These are phyloP conservation scores for Blastomyces silverae DNA, from an alignment of 2,329 filamentous ascomycete species.

Conservation along the genomic window DNA sequence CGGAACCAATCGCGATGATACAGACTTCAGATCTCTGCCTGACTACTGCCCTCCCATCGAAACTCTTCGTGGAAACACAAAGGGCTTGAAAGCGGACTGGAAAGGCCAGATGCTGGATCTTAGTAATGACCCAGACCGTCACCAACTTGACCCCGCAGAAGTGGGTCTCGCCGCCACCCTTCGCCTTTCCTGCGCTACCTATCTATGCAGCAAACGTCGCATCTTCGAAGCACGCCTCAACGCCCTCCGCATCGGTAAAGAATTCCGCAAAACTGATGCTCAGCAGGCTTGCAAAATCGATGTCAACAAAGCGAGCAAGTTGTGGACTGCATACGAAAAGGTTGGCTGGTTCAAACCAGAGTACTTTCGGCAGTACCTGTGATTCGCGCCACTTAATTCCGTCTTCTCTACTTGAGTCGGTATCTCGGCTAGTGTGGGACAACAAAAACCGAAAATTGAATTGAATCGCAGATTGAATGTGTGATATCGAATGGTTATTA, in stretches of 20 bases:
- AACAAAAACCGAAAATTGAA: not conserved
- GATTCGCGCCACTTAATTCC: conserved; percentile 15
- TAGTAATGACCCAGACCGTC: conserved; percentile 60
- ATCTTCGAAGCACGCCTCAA: conserved; percentile 75
- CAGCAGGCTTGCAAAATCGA: conserved; percentile 98
- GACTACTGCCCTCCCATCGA: conserved; percentile 65
- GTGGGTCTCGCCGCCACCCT: conserved; percentile 67
- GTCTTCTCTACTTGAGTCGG: not conserved
- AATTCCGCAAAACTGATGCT: conserved; percentile 90
- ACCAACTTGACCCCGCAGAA: conserved; percentile 72
- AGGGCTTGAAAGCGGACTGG: conserved; percentile 78
- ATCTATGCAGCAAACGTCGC: conserved; percentile 85
- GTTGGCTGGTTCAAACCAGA: conserved; percentile 69
- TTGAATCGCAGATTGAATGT: not conserved
- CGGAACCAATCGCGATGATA: conserved; percentile 68
- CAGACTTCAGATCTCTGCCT: conserved; percentile 64
- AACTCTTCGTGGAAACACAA: conserved; percentile 59
- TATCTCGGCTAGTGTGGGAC: not conserved
- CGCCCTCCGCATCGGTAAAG: conserved; percentile 60
- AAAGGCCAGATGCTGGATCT: conserved; percentile 75
- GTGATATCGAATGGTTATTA: not conserved
- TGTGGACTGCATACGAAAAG: conserved; percentile 83
- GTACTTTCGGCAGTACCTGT: conserved; percentile 44
- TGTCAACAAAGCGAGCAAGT: conserved; percentile 91
- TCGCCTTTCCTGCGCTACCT: conserved; percentile 77